Base-by-base conservation (phyloP, 2,329 filamentous ascomycete genomes). In the Colletotrichum siamense region DNA sequence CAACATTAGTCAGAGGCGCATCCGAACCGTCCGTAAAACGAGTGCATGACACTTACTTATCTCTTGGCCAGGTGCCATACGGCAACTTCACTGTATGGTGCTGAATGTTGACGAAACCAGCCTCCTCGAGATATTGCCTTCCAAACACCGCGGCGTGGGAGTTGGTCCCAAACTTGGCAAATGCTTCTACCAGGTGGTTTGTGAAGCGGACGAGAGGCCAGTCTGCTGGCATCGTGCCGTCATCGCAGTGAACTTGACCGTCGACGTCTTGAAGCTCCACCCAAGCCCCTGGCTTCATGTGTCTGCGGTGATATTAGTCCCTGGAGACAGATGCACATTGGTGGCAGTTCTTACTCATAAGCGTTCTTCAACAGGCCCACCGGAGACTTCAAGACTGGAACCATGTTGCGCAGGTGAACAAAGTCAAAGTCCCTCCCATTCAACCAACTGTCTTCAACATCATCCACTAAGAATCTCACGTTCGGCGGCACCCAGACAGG, bases 241-340 rank as follows among this genome's bases (percentile, higher is more conserved):
- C 85, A 61, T 86, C 85, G 49, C 81, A 82, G 70, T 85, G 84
- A 8, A 85, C 81, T 57, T 84, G 81, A 55, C 85, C 86, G 30
- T 87, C 85, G 12, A 87, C 84, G 22, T 89, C 87, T 72, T 88
- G 87, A 0, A 88, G 80, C 71, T 89, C 87, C 10, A 88, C 79
- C 85, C 86, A 88, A 0, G 83, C 87, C 13, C 87, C 87, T 0
- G 88, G 87, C 34, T 81, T 85, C 71, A 87, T 79, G 26, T 86
- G 81, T 13, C 85, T 86, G 13, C 3, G 49, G 6, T 6, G 6
- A 12, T 8, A 6, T 65, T 3, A 66, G 44, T 15, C 44, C 10
- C 18, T 5, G 1, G 1, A 18, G 5, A 9, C 15, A 2, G 49
- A 8, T 16, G 22, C 0, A 22, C 5, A 22, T 15, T n/a, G 18